A percentile compares a stretch with the other conserved stretches of the same genome.
Conservation (phyloP, 148 eudicot genomes). For the Rhododendron griersonianum region DNA sequence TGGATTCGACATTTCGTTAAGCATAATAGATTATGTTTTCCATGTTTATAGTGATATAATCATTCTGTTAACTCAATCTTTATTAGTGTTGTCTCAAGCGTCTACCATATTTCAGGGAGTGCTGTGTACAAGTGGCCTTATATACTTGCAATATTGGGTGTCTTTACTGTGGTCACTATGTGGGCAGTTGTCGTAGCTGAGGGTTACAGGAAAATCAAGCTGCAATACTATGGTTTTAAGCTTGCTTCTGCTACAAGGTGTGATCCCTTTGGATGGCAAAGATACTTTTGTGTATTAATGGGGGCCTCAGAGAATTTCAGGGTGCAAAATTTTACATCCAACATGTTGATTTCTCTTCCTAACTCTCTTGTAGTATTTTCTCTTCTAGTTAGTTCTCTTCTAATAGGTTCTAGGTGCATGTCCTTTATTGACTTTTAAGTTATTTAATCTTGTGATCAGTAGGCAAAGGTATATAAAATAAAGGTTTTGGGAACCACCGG, state of each 20-base stretch:
- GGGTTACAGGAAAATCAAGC: conserved; percentile 95
- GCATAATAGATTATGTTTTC: background rate
- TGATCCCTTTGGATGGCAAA: conserved; percentile 19
- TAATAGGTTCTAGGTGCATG: background rate
- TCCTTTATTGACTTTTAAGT: background rate
- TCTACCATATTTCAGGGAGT: conserved; percentile 53
- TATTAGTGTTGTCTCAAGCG: background rate
- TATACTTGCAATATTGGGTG: conserved; percentile 57
- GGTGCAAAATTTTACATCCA: background rate
- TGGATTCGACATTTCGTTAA: background rate
- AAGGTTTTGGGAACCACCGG: background rate
- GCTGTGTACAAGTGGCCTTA: conserved; percentile 71
- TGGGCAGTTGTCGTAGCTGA: conserved; percentile 94
- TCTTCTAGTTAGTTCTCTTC: background rate
- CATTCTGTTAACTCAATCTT: background rate
- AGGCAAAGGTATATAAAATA: background rate
- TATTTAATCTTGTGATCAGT: background rate
- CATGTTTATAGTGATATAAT: background rate
- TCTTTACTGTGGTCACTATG: conserved; percentile 79
- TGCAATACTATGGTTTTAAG: conserved; percentile 90
- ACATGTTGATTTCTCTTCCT: background rate
- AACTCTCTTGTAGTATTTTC: background rate
- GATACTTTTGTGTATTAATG: background rate
- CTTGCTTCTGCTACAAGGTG: conserved; percentile 97
- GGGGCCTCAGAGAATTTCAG: background rate